Evolutionary conservation across 2,329 filamentous ascomycete species (phyloP).

Genomic region (Alternaria incomplexa): DNA sequence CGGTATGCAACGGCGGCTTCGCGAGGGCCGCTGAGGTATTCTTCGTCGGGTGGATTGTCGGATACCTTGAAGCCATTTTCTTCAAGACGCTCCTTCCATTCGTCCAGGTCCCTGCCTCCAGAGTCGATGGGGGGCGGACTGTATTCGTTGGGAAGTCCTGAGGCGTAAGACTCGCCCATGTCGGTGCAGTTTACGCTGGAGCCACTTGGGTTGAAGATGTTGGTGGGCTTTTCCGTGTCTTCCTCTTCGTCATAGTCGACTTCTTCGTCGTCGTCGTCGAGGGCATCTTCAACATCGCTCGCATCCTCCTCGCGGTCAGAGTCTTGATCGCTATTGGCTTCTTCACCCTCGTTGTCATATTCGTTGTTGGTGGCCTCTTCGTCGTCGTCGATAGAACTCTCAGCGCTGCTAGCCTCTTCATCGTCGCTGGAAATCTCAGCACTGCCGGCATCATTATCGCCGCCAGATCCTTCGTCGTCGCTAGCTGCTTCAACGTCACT

Average conservation of each 20-base stretch:
- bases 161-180: background rate
- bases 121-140: background rate
- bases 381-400: background rate
- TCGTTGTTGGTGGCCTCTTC: background rate
- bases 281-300: background rate
- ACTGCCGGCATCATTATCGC: too few relatives aligned
- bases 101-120: background rate
- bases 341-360: background rate
- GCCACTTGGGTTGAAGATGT: background rate
- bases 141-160: background rate
- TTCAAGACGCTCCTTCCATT: background rate
- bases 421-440: too few relatives aligned
- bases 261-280: background rate
- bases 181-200: background rate
- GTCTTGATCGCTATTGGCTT: background rate
- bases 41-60: background rate
- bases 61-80: background rate
- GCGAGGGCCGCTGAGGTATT: background rate
- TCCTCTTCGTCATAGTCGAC: background rate
- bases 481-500: background rate
- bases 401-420: too few relatives aligned
- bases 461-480: background rate
- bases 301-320: background rate
- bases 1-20: background rate
- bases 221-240: background rate